Percentiles rank a stretch among this genome's conserved stretches.
phyloP scores from a whole-genome alignment of 169 alveolate species.

The Cystoisospora suis region DNA sequence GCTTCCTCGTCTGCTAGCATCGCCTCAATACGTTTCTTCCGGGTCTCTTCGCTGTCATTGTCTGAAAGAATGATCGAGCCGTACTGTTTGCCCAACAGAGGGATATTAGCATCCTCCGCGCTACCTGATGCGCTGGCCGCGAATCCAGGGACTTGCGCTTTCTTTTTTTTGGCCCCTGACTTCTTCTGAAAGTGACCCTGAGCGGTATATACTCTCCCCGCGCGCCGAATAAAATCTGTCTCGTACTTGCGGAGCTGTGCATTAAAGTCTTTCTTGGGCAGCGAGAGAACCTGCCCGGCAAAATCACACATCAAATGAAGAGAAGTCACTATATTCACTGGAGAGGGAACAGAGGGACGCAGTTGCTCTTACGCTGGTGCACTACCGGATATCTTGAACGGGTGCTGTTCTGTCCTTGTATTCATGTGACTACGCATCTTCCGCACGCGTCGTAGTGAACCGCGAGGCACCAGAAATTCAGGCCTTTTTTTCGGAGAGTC shows the following conservation, averaged over 20 bases:
- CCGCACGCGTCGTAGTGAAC: no score
- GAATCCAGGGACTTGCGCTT: background rate
- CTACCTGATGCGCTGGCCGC: background rate
- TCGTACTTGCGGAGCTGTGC: conserved; percentile 25
- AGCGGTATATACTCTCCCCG: conserved; percentile 15
- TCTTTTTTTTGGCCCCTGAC: background rate
- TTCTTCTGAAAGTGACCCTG: conserved; percentile 10
- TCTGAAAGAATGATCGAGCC: background rate
- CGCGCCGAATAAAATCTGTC: conserved; percentile 34
- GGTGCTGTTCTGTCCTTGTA: no score
- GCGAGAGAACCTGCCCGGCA: conserved; percentile 23
- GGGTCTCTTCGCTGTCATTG: background rate
- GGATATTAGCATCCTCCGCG: no score
- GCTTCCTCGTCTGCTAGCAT: background rate
- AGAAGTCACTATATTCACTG: no score
- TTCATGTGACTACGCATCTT: no score
- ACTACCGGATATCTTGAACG: no score
- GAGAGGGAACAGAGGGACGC: no score
- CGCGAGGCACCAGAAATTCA: no score
- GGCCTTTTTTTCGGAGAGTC: no score
- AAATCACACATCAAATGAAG: no score
- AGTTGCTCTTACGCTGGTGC: no score
- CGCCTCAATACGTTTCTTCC: background rate
- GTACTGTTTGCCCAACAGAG: no score
- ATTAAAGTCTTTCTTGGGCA: conserved; percentile 22